Evolutionary conservation across 768 basidiomycete species (phyloP).

Genomic region (Phanerodontia chrysosporium): DNA sequence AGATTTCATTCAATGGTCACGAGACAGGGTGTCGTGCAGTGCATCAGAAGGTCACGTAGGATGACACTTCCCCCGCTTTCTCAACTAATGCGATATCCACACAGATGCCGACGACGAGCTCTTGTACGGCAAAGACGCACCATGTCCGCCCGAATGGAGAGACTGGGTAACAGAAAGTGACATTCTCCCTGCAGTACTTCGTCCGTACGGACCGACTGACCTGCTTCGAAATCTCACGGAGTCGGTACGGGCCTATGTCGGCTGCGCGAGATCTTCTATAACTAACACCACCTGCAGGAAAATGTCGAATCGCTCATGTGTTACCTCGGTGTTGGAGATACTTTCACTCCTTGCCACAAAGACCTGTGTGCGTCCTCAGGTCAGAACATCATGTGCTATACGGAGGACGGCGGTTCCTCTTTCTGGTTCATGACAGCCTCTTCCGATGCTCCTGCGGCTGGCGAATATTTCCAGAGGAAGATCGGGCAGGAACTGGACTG

Average conservation of each 20-base stretch:
- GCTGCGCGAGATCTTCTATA: constrained; percentile 1
- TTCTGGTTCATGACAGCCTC: constrained; percentile 86
- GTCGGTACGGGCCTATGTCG: constrained; percentile 34
- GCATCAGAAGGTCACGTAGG: constrained; percentile 10
- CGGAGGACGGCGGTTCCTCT: constrained; percentile 66
- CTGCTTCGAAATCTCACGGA: constrained; percentile 52
- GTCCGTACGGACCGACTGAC: constrained; percentile 54
- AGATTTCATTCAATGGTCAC: constrained; percentile 48
- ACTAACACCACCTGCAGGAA: constrained; percentile 31
- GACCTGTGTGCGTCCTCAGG: constrained; percentile 82
- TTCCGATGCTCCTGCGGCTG: constrained; percentile 48
- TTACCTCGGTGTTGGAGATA: constrained; percentile 78
- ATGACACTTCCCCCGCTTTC: not conserved
- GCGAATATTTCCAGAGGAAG: constrained; percentile 53
- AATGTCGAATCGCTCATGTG: constrained; percentile 80
- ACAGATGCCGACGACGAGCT: not conserved
- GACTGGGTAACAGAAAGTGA: constrained; percentile 47
- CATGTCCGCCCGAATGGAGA: constrained; percentile 64
- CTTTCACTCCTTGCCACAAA: constrained; percentile 82
- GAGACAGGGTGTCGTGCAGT: not conserved
- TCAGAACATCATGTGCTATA: constrained; percentile 84
- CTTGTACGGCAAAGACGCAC: constrained; percentile 74
- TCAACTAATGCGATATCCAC: not conserved
- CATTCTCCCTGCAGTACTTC: constrained; percentile 48
- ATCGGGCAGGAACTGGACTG: constrained; percentile 64